Evolutionary conservation across 2,329 filamentous ascomycete species (phyloP).

Genomic region (Dactylellina cionopaga): DNA sequence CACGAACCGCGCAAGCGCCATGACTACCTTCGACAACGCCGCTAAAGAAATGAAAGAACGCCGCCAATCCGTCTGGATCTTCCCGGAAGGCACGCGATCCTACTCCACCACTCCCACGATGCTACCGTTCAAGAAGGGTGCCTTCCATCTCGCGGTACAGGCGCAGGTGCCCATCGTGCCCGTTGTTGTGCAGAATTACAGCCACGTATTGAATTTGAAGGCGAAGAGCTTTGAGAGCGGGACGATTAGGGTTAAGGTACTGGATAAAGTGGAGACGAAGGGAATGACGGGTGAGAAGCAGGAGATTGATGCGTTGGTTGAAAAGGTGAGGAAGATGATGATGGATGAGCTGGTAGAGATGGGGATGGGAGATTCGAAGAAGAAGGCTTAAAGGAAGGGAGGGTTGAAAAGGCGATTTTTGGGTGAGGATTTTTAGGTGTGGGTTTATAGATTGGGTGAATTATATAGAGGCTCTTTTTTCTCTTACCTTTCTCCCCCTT

Average conservation of each 20-base stretch:
- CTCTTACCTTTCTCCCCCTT: neutral
- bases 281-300: slow-evolving; percentile 70
- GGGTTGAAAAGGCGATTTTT: slow-evolving; percentile 15
- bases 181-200: slow-evolving; percentile 81
- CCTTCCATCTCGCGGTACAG: slow-evolving; percentile 94
- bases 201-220: slow-evolving; percentile 74
- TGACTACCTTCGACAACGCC: slow-evolving; percentile 85
- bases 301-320: slow-evolving; percentile 79
- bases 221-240: slow-evolving; percentile 73
- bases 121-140: slow-evolving; percentile 98
- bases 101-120: slow-evolving; percentile 83
- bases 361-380: slow-evolving; percentile 51
- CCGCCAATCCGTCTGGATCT: slow-evolving; percentile 66
- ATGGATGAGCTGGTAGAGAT: slow-evolving; percentile 68
- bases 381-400: slow-evolving; percentile 42
- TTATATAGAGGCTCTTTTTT: slow-evolving; percentile 13
- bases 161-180: slow-evolving; percentile 93
- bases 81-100: slow-evolving; percentile 85
- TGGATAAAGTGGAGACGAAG: slow-evolving; percentile 81
- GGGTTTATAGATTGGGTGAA: neutral
- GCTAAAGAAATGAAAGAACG: slow-evolving; percentile 78
- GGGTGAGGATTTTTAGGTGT: slow-evolving; percentile 7
- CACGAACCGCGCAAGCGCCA: slow-evolving; percentile 80
- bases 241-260: slow-evolving; percentile 78
- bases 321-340: slow-evolving; percentile 78